phyloP scores from a whole-genome alignment of 768 basidiomycete species.

The Mycena capillaripes region DNA sequence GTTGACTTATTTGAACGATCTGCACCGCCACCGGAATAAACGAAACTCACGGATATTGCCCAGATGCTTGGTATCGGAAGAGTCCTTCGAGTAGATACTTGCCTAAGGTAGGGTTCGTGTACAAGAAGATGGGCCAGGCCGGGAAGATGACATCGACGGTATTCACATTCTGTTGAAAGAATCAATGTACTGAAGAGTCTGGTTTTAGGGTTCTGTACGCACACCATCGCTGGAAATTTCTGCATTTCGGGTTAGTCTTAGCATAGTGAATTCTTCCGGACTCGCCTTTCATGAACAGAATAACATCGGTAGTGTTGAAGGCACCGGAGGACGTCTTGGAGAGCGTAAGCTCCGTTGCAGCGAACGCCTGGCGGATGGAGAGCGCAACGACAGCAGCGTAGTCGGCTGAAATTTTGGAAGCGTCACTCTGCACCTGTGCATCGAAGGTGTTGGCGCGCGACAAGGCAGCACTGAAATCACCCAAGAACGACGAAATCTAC shows the following conservation, averaged over 20 bases:
- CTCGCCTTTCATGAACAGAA: conserved; percentile 74
- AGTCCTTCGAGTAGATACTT: conserved; percentile 72
- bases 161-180: conserved; percentile 55
- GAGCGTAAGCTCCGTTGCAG: conserved; percentile 67
- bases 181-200: neutral
- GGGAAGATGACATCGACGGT: conserved; percentile 70
- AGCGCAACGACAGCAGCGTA: conserved; percentile 67
- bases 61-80: conserved; percentile 76
- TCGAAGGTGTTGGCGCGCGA: conserved; percentile 63
- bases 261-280: too few relatives aligned
- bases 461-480: conserved; percentile 61
- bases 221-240: conserved; percentile 75
- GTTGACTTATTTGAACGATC: neutral
- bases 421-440: conserved; percentile 59
- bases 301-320: conserved; percentile 64
- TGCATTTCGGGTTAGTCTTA: too few relatives aligned
- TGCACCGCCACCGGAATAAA: neutral
- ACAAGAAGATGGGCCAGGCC: conserved; percentile 59
- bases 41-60: conserved; percentile 63
- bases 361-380: conserved; percentile 68
- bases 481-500: conserved; percentile 55
- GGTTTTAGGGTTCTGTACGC: conserved; percentile 37
- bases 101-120: conserved; percentile 67
- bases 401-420: conserved; percentile 60
- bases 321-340: conserved; percentile 60